These are phyloP conservation scores for Colletotrichum tamarilloi DNA, from an alignment of 2,329 filamentous ascomycete species.

Conservation along the genomic window DNA sequence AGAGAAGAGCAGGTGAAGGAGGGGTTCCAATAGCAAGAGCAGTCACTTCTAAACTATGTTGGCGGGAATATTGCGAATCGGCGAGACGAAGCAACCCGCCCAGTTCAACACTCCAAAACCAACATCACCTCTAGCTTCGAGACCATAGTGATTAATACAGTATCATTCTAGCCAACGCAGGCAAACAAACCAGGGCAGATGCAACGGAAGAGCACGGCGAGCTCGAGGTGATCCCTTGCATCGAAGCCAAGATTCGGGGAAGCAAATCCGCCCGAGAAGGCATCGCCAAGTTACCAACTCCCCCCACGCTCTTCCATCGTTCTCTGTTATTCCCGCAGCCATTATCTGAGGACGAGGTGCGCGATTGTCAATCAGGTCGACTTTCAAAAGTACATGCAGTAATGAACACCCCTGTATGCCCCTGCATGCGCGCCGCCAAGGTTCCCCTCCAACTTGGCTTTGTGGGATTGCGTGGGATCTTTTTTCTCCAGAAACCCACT, in stretches of 20 bases:
- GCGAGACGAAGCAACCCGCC: no score
- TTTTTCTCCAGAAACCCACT: neutral
- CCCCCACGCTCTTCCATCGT: no score
- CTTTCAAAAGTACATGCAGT: no score
- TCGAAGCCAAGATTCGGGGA: slow-evolving; percentile 9
- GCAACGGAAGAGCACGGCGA: neutral
- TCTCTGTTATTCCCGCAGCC: neutral
- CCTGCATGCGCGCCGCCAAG: neutral
- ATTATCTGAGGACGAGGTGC: neutral
- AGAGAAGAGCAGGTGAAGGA: no score
- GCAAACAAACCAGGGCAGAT: neutral
- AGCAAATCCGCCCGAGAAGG: neutral
- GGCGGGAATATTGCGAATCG: no score
- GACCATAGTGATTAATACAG: no score
- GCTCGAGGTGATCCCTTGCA: neutral
- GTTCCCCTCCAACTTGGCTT: neutral
- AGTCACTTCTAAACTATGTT: no score
- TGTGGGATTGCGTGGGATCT: neutral
- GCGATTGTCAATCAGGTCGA: neutral
- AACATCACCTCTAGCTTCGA: no score
- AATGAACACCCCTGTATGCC: neutral
- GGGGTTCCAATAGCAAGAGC: no score
- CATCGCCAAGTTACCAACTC: no score
- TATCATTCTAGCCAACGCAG: no score
- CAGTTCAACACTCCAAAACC: no score